Evolutionary conservation across 768 basidiomycete species (phyloP).

Genomic region (Podaxis carcinomalis): DNA sequence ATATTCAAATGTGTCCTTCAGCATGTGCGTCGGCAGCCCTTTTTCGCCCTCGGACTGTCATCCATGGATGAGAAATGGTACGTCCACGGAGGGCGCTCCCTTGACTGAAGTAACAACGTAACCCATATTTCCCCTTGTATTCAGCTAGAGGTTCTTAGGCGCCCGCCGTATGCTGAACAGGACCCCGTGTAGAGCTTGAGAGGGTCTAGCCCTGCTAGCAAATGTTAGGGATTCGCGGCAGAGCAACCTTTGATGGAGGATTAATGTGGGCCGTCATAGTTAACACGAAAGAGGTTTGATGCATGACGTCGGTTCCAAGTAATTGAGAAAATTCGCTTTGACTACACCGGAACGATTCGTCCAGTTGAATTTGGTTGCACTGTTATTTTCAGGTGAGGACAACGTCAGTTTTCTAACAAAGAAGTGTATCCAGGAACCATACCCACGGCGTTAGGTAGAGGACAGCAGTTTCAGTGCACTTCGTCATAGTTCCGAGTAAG

Average conservation of each 20-base stretch:
- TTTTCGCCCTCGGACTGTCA: not conserved
- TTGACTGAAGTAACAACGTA: not conserved
- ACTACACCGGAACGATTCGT: not conserved
- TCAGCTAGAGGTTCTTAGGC: not conserved
- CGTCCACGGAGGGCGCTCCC: not conserved
- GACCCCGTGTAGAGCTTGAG: not conserved
- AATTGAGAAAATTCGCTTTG: not conserved
- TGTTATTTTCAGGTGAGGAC: not conserved
- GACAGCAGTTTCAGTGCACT: not conserved
- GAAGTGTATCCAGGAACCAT: not conserved
- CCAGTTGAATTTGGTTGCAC: not conserved
- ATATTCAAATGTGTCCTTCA: not conserved
- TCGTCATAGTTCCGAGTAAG: constrained; percentile 1
- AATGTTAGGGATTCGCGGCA: not conserved
- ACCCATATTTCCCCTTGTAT: not conserved
- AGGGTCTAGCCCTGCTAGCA: not conserved
- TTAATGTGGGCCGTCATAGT: not conserved
- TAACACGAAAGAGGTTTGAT: not conserved
- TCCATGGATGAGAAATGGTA: not conserved
- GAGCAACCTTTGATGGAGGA: not conserved
- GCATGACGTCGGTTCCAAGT: not conserved
- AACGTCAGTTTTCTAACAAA: not conserved
- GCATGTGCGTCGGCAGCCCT: not conserved
- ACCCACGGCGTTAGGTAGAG: not conserved
- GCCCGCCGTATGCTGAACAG: not conserved